Percentiles rank a stretch among this genome's conserved stretches.
Conservation (phyloP, 805 yeast species). For the Lachancea mirantina region DNA sequence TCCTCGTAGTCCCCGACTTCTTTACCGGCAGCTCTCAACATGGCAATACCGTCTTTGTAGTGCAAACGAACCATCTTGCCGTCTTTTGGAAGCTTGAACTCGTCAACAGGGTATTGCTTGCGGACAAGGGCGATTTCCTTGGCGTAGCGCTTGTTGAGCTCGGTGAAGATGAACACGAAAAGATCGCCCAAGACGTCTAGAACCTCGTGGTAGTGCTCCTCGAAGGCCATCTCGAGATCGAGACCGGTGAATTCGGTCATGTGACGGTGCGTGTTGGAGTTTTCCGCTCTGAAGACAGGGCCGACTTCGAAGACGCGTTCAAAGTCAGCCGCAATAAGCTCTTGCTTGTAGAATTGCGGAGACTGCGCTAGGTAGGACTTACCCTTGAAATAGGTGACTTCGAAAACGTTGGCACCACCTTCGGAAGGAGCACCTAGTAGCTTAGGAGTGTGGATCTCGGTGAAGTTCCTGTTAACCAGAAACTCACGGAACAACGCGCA, state of each 20-base stretch:
- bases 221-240: constrained; percentile 96
- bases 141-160: constrained; percentile 71
- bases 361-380: constrained; percentile 95
- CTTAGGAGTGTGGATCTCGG: constrained; percentile 95
- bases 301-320: constrained; percentile 95
- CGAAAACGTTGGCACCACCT: constrained; percentile 97
- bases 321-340: constrained; percentile 95
- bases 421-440: constrained; percentile 92
- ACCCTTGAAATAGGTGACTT: constrained; percentile 85
- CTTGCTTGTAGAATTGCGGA: constrained; percentile 97
- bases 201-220: constrained; percentile 96
- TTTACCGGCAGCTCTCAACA: constrained; percentile 83
- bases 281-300: constrained; percentile 98
- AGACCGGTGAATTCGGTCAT: constrained; percentile 98
- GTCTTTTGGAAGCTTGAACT: constrained; percentile 86
- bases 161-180: constrained; percentile 81
- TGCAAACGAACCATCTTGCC: constrained; percentile 89
- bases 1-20: constrained; percentile 77
- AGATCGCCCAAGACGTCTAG: constrained; percentile 55
- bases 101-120: constrained; percentile 95
- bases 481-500: constrained; percentile 85
- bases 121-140: constrained; percentile 85
- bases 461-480: constrained; percentile 56
- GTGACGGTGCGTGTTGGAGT: constrained; percentile 98
- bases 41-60: constrained; percentile 83